Evolutionary conservation across 495 filamentous ascomycete species (phyloP).

Genomic region (Penicillium bovifimosum): DNA sequence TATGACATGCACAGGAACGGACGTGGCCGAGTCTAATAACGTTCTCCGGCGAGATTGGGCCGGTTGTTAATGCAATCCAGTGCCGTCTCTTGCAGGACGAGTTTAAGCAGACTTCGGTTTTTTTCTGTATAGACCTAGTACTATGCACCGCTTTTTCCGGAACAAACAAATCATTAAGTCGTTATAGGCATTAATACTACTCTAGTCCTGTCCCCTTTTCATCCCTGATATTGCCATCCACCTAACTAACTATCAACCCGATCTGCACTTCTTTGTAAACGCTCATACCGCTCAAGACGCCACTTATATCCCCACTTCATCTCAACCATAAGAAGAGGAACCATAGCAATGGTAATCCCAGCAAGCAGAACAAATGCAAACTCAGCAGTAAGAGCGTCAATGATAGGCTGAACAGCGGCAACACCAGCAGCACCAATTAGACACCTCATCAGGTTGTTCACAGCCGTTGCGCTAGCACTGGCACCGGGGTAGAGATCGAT

Average conservation of each 20-base stretch:
- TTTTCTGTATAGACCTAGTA: no score
- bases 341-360: slow-evolving; percentile 32
- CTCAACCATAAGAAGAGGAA: slow-evolving; percentile 33
- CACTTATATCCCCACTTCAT: slow-evolving; percentile 44
- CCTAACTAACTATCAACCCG: no score
- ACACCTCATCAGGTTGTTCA: slow-evolving; percentile 67
- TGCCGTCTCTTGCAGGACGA: not conserved
- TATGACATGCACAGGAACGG: no score
- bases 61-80: not conserved
- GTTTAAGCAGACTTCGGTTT: no score
- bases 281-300: slow-evolving; percentile 29
- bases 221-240: no score
- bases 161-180: no score
- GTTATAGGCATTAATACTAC: no score
- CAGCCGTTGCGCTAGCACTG: slow-evolving; percentile 62
- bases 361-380: slow-evolving; percentile 59
- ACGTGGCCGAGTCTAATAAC: no score
- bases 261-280: no score
- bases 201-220: no score
- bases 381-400: slow-evolving; percentile 51
- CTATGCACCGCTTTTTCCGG: no score
- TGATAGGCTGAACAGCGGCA: slow-evolving; percentile 57
- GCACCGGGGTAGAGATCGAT: slow-evolving; percentile 60
- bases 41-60: no score
- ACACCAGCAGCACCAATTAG: slow-evolving; percentile 61